phyloP scores from a whole-genome alignment of 2,329 filamentous ascomycete species.

The Ophiostoma triangulosporum region DNA sequence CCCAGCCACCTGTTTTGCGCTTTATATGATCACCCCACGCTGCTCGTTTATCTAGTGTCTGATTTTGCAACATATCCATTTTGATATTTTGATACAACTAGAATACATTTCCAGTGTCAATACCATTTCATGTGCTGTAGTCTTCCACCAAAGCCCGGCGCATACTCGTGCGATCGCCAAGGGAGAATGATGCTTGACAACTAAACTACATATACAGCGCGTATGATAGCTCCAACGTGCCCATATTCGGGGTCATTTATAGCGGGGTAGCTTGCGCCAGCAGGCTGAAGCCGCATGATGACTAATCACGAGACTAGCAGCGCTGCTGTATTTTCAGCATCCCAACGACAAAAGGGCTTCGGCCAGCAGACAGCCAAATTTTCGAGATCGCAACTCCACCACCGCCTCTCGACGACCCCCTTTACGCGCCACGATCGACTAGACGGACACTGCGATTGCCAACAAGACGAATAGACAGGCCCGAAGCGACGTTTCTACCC shows the following conservation, averaged over 20 bases:
- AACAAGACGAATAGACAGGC: not conserved
- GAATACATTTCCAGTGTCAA: not conserved
- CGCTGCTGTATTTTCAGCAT: not conserved
- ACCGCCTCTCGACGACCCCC: not conserved
- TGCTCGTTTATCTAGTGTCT: not conserved
- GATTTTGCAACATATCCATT: not conserved
- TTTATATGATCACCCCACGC: not conserved
- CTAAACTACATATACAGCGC: not conserved
- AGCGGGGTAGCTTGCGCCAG: not conserved
- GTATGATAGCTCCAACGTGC: not conserved
- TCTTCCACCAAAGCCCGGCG: not conserved
- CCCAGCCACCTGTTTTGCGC: not conserved
- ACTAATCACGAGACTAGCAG: not conserved
- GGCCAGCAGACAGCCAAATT: not conserved
- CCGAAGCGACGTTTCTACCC: not conserved
- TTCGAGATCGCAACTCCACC: not conserved
- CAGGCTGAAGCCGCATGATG: not conserved
- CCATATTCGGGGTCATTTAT: not conserved
- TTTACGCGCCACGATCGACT: not conserved
- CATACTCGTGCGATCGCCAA: not conserved
- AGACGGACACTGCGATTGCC: not conserved
- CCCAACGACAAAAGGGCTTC: not conserved
- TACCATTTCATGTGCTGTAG: not conserved
- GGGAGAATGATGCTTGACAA: not conserved
- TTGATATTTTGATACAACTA: not conserved